Percentiles rank a stretch among this genome's conserved stretches.
phyloP scores from a whole-genome alignment of 768 basidiomycete species.

The Neoboletus subvelutipes region DNA sequence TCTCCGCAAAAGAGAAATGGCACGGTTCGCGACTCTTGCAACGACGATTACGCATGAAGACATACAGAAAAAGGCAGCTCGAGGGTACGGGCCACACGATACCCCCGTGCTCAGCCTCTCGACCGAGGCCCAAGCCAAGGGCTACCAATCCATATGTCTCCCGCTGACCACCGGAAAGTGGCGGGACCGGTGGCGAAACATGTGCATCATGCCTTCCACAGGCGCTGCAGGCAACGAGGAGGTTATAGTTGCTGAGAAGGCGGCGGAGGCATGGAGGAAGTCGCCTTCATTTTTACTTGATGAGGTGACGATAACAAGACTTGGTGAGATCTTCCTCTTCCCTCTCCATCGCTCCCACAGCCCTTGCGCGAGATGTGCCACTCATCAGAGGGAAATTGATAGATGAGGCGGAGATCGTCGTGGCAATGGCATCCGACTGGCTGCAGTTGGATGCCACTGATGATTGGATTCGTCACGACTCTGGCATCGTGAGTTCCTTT shows the following conservation, averaged over 20 bases:
- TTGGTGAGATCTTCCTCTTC: conserved; percentile 46
- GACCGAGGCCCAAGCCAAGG: conserved; percentile 54
- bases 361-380: conserved; percentile 14
- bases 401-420: conserved; percentile 76
- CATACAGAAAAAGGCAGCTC: conserved; percentile 33
- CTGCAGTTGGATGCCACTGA: conserved; percentile 90
- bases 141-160: conserved; percentile 74
- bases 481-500: conserved; percentile 75
- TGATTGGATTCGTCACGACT: conserved; percentile 93
- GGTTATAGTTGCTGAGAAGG: conserved; percentile 50
- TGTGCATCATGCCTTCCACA: conserved; percentile 73
- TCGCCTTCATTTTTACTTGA: conserved; percentile 74
- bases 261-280: conserved; percentile 85
- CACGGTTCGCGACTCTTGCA: conserved; percentile 31
- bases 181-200: conserved; percentile 83
- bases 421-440: conserved; percentile 89
- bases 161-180: conserved; percentile 90
- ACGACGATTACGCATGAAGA: conserved; percentile 36
- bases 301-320: conserved; percentile 85
- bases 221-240: conserved; percentile 35
- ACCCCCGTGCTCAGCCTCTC: conserved; percentile 54
- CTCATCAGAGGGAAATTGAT: conserved; percentile 15
- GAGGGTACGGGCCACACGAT: conserved; percentile 27
- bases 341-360: conserved; percentile 12
- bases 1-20: conserved; percentile 18